Conservation (phyloP, 2,329 filamentous ascomycete species). For the Lasiodiplodia hormozganensis region DNA sequence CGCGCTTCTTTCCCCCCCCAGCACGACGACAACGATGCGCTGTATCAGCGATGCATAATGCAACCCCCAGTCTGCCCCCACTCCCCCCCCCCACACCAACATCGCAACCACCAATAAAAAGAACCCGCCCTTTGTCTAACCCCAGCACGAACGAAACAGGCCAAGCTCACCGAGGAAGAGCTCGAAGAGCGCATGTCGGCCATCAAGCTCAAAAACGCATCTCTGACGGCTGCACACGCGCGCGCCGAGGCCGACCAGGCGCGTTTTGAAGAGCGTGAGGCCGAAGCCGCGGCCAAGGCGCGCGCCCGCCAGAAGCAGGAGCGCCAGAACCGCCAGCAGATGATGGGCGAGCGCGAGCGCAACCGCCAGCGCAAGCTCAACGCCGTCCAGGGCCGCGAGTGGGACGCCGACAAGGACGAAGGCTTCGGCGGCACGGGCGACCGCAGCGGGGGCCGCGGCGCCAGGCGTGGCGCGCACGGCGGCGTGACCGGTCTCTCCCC, state of each 20-base stretch:
- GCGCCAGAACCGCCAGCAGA: constrained; percentile 60
- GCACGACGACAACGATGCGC: not conserved
- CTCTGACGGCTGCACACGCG: constrained; percentile 65
- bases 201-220: constrained; percentile 67
- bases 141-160: constrained; percentile 44
- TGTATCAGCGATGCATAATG: not conserved
- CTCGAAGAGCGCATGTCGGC: constrained; percentile 66
- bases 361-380: constrained; percentile 66
- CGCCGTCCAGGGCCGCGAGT: constrained; percentile 65
- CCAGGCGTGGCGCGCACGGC: constrained; percentile 59
- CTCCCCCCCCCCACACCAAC: constrained; percentile 3
- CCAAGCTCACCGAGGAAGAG: constrained; percentile 70
- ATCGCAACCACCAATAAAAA: not conserved
- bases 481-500: constrained; percentile 46
- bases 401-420: constrained; percentile 69
- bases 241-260: constrained; percentile 73
- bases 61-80: not conserved
- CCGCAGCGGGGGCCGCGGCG: constrained; percentile 51
- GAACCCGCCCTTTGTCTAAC: not conserved
- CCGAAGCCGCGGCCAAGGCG: constrained; percentile 60
- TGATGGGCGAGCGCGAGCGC: constrained; percentile 68
- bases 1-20: not conserved
- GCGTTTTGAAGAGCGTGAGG: constrained; percentile 69
- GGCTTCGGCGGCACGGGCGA: constrained; percentile 54
- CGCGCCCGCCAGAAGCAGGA: constrained; percentile 53